Base-by-base conservation (phyloP, 768 basidiomycete species). In the Lentinula detonsa region DNA sequence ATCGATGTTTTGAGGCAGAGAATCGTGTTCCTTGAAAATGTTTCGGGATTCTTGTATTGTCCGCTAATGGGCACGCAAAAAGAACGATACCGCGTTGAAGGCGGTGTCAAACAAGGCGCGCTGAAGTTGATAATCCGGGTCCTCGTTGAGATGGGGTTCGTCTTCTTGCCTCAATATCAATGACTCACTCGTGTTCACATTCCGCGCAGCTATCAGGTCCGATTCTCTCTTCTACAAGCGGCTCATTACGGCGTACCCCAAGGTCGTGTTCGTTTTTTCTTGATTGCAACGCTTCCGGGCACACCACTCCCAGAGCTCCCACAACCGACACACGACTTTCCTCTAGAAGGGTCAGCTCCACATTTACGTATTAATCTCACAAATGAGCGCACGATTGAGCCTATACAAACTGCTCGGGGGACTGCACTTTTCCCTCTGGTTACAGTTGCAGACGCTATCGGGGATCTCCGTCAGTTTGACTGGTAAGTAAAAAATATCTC, bases 61-160 rank as follows among this genome's bases (percentile, higher is more conserved):
- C 73, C 70, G 7, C 72, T 85, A 5, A 74, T 76, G 61, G 73
- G 77, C 0, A 68, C 57, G 4, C 80, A 82, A 63, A 72, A 66
- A 9, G 71, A 72, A 11, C 62, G 64, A 34, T 72, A 88, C 70
- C 66, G 73, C n/a, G 75, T 85, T 0, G 77, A 75, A 48, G 88
- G 87, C 11, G 89, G 87, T 0, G 81, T 90, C 42, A 75, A 80
- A n/a, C 83, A 83, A 79, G 91, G 92, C 6, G 88, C 88, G 0
- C 67, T 93, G 1, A 92, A 90, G 69, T 77, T 93, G 16, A 66
- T 91, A 18, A 67, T 84, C 0, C 74, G 85, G 4, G 81, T 84
- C 0, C 67, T 93, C 62, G 66, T 86, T 4, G 82, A 85, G 34
- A 83, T 94, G 82, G 79, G 79, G 91, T 91, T 69, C 57, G 75